phyloP scores from a whole-genome alignment of 768 basidiomycete species.

The Russula sp. region DNA sequence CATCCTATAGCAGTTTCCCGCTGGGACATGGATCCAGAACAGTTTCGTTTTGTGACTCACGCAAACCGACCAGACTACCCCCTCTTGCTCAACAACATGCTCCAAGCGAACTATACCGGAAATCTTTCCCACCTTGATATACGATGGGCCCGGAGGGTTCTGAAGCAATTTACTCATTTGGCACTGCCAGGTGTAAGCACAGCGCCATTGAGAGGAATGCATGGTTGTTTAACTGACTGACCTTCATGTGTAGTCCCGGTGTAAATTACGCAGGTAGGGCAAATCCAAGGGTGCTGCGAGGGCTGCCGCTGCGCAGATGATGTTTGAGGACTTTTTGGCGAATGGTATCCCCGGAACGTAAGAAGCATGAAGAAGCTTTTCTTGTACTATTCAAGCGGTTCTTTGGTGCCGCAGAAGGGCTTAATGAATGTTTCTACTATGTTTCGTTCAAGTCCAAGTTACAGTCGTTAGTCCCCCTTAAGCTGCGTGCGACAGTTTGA shows the following conservation, averaged over 20 bases:
- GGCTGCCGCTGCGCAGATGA: not conserved
- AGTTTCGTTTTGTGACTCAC: too few species aligned
- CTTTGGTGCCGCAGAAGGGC: not conserved
- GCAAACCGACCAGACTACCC: constrained; percentile 8
- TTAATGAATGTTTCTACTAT: not conserved
- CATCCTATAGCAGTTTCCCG: too few species aligned
- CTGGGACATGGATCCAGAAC: too few species aligned
- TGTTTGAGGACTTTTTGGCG: not conserved
- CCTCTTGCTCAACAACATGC: constrained; percentile 6
- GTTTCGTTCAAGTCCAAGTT: too few species aligned
- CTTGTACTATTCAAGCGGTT: not conserved
- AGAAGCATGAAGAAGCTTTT: not conserved
- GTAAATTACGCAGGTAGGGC: constrained; percentile 1
- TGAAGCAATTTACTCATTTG: not conserved
- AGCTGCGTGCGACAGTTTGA: too few species aligned
- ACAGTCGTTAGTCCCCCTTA: too few species aligned
- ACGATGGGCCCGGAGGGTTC: not conserved
- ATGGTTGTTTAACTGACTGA: not conserved
- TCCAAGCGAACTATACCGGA: not conserved
- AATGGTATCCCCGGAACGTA: not conserved
- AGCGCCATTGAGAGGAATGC: not conserved
- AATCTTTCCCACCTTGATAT: not conserved
- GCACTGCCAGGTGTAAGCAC: constrained; percentile 5
- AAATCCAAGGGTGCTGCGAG: not conserved
- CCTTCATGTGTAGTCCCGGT: not conserved